Base-by-base conservation (phyloP, 2,329 filamentous ascomycete genomes). In the Trichoderma sp. region DNA sequence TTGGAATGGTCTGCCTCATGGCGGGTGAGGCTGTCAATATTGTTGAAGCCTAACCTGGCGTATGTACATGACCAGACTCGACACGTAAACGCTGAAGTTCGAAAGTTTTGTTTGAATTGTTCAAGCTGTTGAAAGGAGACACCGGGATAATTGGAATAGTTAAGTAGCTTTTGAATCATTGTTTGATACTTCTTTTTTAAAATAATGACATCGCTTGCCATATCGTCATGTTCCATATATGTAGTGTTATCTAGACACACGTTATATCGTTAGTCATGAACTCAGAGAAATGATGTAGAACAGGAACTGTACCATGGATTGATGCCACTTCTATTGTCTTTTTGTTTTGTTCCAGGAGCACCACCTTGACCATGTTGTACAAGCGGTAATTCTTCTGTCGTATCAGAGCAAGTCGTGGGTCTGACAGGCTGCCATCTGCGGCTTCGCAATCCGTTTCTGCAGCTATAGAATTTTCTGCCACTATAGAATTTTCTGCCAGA, bases 1-100 rank as follows among this genome's bases (percentile, higher is more conserved):
- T 51, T 60, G 7, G 9, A 3, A 28, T 71, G 70, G 1, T 32
- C 21, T 7, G 6, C 14, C 6, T 71, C 70, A 56, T 71, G 70
- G 2, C 9, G 21, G 0, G 4, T 32, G n/a, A 60, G 30, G 36
- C 39, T 6, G 8, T 36, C 6, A 4, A 3, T 4, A 6, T 24
- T 73, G 1, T 75, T 72, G 26, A 79, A 78, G 0, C 78, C 76
- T 0, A 72, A 0, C 0, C 69, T 64, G 2, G 75, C 73, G 5
- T 60, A 24, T 2, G 74, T 73, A 43, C 77, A 80, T 0, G 58
- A 73, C 9, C 34, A 28, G 0, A 78, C 51, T 12, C 75, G 57
- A 15, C 73, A 74, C 0, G 73, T 73, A 21, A 73, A 74, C 1
- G 73, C 73, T 9, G 73, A 65, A 3, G 21, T 51, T 9, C 71